Evolutionary conservation across 2,329 filamentous ascomycete genomes (phyloP), one percentile per base, ranked within the genome.

Genomic region (Dichotomopilus funicola): DNA sequence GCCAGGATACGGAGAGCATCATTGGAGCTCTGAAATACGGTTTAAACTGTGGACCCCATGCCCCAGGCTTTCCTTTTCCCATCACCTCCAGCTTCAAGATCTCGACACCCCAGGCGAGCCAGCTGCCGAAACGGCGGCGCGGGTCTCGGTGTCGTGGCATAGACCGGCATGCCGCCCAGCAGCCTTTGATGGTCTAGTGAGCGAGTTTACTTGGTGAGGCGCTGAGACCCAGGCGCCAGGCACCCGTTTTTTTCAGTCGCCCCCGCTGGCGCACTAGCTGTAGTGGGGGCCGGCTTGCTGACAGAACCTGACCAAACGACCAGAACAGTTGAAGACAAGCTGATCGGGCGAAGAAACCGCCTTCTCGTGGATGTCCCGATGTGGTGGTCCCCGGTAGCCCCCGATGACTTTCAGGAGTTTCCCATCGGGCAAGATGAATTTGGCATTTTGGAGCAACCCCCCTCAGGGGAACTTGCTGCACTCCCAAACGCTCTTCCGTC

Each of bases 241-340:
- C 56, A 55, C 42, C 49, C 49, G 49, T 51, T 37, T 58, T 58
- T 55, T 53, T 51, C n/a, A 1, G 33, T 7, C 40, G 19, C 6
- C 41, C 11, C 45, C 13, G 53, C 50, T 11, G 12, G 46, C n/a
- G 41, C 31, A 40, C 46, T 19, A 50, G 31, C 19, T 11, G 43
- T 36, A 2, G 46, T 53, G 50, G 54, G 49, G 27, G 38, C 45
- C 38, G 6, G 44, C 35, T 47, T 48, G 47, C 46, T 56, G 37
- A 53, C 45, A 52, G 31, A n/a, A 33, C 31, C 19, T 31, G 13
- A 34, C 43, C 31, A 31, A 6, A 45, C 19, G 12, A 31, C 10
- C n/a, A 43, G 13, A 27, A 45, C n/a, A 34, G 10, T 5, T 45
- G 2, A 11, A 10, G 6, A 44, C 19, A 27, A 27, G 19, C 19